Percentiles rank a stretch among this genome's conserved stretches.
phyloP scores from a whole-genome alignment of 495 filamentous ascomycete genomes.

The Aspergillus coremiiformis region DNA sequence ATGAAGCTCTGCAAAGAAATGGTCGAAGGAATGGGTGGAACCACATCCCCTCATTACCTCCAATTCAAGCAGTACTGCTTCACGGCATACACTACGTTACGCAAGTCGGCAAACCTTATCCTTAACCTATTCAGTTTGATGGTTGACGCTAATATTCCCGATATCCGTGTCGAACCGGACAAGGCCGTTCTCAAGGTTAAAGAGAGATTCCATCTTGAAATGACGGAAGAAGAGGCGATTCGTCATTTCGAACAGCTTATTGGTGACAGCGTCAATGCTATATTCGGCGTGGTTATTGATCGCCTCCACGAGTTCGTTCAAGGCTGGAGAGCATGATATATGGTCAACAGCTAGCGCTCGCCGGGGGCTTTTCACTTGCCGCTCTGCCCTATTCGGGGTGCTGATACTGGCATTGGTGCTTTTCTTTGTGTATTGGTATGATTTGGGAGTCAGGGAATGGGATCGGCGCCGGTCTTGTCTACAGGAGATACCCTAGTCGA shows the following conservation, averaged over 20 bases:
- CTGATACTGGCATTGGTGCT: background rate
- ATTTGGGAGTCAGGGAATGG: background rate
- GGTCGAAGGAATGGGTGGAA: slow-evolving; percentile 96
- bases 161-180: slow-evolving; percentile 85
- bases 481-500: background rate
- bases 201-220: slow-evolving; percentile 86
- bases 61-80: slow-evolving; percentile 94
- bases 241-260: slow-evolving; percentile 80
- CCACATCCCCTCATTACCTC: slow-evolving; percentile 65
- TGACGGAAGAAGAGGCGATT: slow-evolving; percentile 90
- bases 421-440: background rate
- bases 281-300: slow-evolving; percentile 92
- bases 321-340: slow-evolving; percentile 63
- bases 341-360: background rate
- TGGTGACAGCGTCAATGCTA: slow-evolving; percentile 77
- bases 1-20: slow-evolving; percentile 98
- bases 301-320: slow-evolving; percentile 89
- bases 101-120: slow-evolving; percentile 86
- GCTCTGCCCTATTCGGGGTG: background rate
- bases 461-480: background rate
- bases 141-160: slow-evolving; percentile 94
- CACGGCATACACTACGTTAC: slow-evolving; percentile 84
- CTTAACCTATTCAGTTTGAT: slow-evolving; percentile 94
- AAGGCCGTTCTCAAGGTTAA: slow-evolving; percentile 91
- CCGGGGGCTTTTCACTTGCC: background rate